phyloP scores from a whole-genome alignment of 2,329 filamentous ascomycete species.

The Fusarium nelsonii region DNA sequence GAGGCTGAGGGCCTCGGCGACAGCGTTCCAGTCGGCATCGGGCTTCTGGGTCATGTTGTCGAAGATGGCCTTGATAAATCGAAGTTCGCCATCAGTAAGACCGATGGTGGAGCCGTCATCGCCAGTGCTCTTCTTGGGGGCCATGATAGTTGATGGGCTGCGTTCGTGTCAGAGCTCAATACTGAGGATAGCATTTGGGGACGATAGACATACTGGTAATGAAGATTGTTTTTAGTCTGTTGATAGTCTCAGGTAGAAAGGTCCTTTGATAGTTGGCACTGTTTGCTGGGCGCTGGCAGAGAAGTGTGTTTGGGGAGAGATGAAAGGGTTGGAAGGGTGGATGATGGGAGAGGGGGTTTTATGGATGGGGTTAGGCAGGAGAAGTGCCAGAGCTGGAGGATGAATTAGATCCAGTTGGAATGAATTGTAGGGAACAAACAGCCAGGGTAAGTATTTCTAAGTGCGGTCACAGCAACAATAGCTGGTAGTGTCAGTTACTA shows the following conservation, averaged over 20 bases:
- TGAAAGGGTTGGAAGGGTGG: slow-evolving; percentile 20
- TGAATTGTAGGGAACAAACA: background rate
- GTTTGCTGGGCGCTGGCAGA: background rate
- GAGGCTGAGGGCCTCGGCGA: slow-evolving; percentile 54
- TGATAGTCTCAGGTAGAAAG: background rate
- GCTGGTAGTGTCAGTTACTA: slow-evolving; percentile 12
- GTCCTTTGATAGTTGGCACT: background rate
- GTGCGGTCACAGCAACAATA: background rate
- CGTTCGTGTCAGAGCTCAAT: slow-evolving; percentile 9
- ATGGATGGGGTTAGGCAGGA: background rate
- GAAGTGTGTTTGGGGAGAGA: slow-evolving; percentile 13
- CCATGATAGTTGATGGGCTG: slow-evolving; percentile 43
- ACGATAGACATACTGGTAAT: slow-evolving; percentile 8
- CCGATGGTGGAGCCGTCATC: slow-evolving; percentile 41
- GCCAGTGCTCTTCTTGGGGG: slow-evolving; percentile 50
- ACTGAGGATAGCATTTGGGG: too few relatives aligned
- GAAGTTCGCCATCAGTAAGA: slow-evolving; percentile 53
- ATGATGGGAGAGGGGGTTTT: slow-evolving; percentile 6
- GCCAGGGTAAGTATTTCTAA: background rate
- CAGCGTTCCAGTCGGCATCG: slow-evolving; percentile 57
- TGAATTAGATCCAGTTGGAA: background rate
- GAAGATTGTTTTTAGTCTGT: background rate
- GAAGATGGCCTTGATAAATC: slow-evolving; percentile 58
- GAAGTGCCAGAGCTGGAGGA: background rate
- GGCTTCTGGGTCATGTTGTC: slow-evolving; percentile 57